Evolutionary conservation across 306 rosid genomes (phyloP).

Genomic region (Medicago arabica): DNA sequence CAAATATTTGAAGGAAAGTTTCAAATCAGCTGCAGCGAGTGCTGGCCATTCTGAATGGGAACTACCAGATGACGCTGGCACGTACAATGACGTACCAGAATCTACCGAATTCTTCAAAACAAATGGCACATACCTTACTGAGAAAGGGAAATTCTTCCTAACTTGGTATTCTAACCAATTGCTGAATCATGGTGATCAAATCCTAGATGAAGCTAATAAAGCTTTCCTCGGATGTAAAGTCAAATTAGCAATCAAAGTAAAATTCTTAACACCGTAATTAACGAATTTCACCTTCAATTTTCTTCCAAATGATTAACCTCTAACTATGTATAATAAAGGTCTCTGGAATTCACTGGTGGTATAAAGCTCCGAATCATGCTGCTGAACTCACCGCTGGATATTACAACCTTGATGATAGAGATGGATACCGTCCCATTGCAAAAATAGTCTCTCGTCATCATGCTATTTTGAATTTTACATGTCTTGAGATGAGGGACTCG

Average conservation of each 20-base stretch:
- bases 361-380: slow-evolving; percentile 65
- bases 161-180: slow-evolving; percentile 81
- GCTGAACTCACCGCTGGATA: slow-evolving; percentile 89
- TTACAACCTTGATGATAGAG: slow-evolving; percentile 74
- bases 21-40: slow-evolving; percentile 64
- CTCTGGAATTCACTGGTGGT: slow-evolving; percentile 96
- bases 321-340: slow-evolving; percentile 56
- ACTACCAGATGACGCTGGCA: slow-evolving; percentile 79
- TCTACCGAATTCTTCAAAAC: slow-evolving; percentile 69
- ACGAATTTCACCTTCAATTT: not conserved
- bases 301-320: slow-evolving; percentile 16
- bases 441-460: slow-evolving; percentile 66
- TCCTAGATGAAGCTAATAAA: slow-evolving; percentile 77
- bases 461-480: slow-evolving; percentile 75
- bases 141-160: slow-evolving; percentile 87
- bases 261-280: slow-evolving; percentile 29
- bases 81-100: slow-evolving; percentile 74
- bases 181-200: slow-evolving; percentile 78
- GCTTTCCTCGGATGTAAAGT: slow-evolving; percentile 67
- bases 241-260: slow-evolving; percentile 80
- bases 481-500: slow-evolving; percentile 78
- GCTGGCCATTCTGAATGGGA: slow-evolving; percentile 86
- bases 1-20: slow-evolving; percentile 70
- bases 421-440: slow-evolving; percentile 84
- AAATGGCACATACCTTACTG: slow-evolving; percentile 70